These are phyloP conservation scores for Trichoderma sp. DNA, from an alignment of 2,329 filamentous ascomycete species.

Conservation along the genomic window DNA sequence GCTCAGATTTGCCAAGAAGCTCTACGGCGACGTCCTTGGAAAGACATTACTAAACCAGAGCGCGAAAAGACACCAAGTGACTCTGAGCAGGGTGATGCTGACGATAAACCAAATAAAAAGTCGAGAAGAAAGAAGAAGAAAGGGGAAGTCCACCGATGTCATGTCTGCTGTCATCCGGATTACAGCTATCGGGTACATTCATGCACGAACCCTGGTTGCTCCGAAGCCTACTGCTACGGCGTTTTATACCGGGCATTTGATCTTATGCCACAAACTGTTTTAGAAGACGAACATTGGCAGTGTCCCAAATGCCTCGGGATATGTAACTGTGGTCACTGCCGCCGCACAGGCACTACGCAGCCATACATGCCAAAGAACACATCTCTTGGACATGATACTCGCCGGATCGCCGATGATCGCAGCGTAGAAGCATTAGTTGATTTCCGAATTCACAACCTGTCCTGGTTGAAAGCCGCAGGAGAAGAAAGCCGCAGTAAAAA, in stretches of 20 bases:
- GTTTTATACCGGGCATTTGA: slow-evolving; percentile 89
- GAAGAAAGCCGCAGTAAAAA: slow-evolving; percentile 57
- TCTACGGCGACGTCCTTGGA: slow-evolving; percentile 73
- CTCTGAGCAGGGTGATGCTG: slow-evolving; percentile 59
- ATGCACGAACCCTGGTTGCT: slow-evolving; percentile 69
- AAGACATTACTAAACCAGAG: slow-evolving; percentile 68
- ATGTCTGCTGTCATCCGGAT: slow-evolving; percentile 79
- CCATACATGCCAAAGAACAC: slow-evolving; percentile 87
- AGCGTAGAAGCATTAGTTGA: slow-evolving; percentile 90
- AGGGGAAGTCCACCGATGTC: slow-evolving; percentile 62
- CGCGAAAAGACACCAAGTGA: slow-evolving; percentile 46
- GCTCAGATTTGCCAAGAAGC: slow-evolving; percentile 95
- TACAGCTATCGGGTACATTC: slow-evolving; percentile 80
- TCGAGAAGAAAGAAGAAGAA: slow-evolving; percentile 52
- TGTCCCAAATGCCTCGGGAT: slow-evolving; percentile 84
- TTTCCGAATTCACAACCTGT: slow-evolving; percentile 83
- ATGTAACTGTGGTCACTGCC: slow-evolving; percentile 83
- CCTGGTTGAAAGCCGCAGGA: slow-evolving; percentile 67
- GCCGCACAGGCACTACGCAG: slow-evolving; percentile 60
- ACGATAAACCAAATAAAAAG: slow-evolving; percentile 59
- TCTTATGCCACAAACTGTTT: slow-evolving; percentile 75
- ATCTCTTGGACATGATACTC: slow-evolving; percentile 85
- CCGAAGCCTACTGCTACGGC: slow-evolving; percentile 85
- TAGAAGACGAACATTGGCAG: slow-evolving; percentile 79
- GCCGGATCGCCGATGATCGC: slow-evolving; percentile 81